A percentile compares a stretch with the other conserved stretches of the same genome.
These are phyloP conservation scores for Globisporangium viniferum DNA, from an alignment of 352 stramenopile genomes.

Conservation along the genomic window DNA sequence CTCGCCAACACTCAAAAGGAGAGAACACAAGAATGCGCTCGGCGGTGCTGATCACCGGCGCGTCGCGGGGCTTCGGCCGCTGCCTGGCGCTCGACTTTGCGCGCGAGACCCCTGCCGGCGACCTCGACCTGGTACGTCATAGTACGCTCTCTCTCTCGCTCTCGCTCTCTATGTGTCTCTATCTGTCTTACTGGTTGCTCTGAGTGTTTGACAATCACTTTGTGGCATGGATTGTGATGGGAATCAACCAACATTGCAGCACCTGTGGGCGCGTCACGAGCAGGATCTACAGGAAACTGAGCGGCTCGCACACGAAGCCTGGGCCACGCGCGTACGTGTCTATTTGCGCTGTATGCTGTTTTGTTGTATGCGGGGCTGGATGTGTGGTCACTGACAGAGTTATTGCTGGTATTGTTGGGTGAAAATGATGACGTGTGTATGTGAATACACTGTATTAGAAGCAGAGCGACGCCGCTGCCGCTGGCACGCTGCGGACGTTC, in stretches of 20 bases:
- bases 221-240: not conserved
- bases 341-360: not conserved
- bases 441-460: not conserved
- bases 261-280: conserved; percentile 54
- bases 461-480: conserved; percentile 7
- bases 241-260: conserved; percentile 21
- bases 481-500: conserved; percentile 28
- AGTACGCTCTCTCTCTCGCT: not conserved
- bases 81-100: conserved; percentile 71
- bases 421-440: not conserved
- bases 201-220: not conserved
- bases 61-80: conserved; percentile 81
- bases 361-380: not conserved
- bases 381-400: not conserved
- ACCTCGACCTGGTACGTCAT: conserved; percentile 49
- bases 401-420: not conserved
- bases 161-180: not conserved
- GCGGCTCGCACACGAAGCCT: conserved; percentile 30
- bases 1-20: not conserved
- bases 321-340: conserved; percentile 19
- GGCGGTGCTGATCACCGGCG: conserved; percentile 75
- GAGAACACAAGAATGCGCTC: not conserved
- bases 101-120: conserved; percentile 23
- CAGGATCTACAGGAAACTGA: conserved; percentile 56
- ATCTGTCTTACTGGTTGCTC: not conserved